Percentiles rank a stretch among this genome's conserved stretches.
Conservation (phyloP, 805 yeast species). For the Candida golubevii region DNA sequence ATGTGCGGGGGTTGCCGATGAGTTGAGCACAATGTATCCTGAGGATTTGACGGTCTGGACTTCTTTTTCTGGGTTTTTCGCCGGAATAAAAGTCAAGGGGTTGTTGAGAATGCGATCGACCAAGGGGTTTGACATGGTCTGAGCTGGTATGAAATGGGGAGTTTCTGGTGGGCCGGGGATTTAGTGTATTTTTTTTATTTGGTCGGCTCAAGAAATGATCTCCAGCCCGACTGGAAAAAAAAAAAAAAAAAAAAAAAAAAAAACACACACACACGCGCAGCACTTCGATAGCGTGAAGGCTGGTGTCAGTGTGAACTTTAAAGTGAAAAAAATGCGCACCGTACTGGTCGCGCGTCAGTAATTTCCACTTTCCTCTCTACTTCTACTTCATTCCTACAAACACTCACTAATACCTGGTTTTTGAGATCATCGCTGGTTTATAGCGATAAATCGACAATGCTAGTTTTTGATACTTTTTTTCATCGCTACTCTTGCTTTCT, state of each 20-base stretch:
- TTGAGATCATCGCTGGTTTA: too few species aligned
- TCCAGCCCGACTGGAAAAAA: not conserved
- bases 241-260: not conserved
- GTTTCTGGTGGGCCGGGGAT: too few species aligned
- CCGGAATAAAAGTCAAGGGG: slow-evolving; percentile 61
- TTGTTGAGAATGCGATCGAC: slow-evolving; percentile 58
- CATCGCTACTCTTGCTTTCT: too few species aligned
- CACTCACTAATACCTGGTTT: too few species aligned
- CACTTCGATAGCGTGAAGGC: not conserved
- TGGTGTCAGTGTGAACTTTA: too few species aligned
- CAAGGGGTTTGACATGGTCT: slow-evolving; percentile 41
- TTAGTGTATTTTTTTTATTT: not conserved
- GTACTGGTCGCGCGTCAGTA: too few species aligned
- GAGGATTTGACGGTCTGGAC: slow-evolving; percentile 12
- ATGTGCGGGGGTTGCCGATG: slow-evolving; percentile 6
- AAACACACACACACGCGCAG: not conserved
- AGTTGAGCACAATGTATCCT: slow-evolving; percentile 16
- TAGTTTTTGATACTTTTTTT: too few species aligned
- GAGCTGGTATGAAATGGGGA: too few species aligned
- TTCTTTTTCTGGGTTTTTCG: slow-evolving; percentile 34
- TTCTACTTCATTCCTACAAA: too few species aligned
- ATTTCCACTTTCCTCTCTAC: too few species aligned
- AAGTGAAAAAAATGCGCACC: too few species aligned
- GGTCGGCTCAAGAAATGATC: not conserved
- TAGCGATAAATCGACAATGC: too few species aligned